A percentile compares a stretch with the other conserved stretches of the same genome.
Evolutionary conservation across 176 grass and related monocot species (phyloP).

Genomic region (Typha latifolia): DNA sequence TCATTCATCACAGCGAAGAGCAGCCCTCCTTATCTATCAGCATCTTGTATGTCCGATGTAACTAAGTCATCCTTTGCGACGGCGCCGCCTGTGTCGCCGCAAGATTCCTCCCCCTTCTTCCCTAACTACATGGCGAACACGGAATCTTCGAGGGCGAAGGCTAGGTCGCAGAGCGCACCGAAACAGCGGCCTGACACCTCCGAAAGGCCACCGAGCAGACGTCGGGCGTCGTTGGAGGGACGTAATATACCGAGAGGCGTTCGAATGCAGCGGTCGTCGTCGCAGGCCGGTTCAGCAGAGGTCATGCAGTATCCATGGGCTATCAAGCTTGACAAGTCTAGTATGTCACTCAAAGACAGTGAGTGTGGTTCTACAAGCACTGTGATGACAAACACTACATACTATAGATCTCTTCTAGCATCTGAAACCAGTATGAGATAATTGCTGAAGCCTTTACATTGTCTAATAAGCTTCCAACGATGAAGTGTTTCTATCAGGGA

Average conservation of each 20-base stretch:
- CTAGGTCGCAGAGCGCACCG: constrained; percentile 62
- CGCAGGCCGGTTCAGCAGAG: constrained; percentile 19
- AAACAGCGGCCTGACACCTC: constrained; percentile 40
- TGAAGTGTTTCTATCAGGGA: too few species aligned
- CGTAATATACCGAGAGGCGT: constrained; percentile 31
- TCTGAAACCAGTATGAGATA: too few species aligned
- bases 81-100: too few species aligned
- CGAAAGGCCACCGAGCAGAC: constrained; percentile 38
- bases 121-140: constrained; percentile 89
- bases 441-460: too few species aligned
- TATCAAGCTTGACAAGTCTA: constrained; percentile 52
- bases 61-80: too few species aligned
- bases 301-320: constrained; percentile 43
- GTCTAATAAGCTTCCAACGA: too few species aligned
- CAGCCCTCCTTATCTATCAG: not conserved
- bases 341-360: constrained; percentile 41
- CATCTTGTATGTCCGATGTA: too few species aligned
- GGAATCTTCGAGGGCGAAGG: constrained; percentile 67
- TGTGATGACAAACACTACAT: constrained; percentile 45
- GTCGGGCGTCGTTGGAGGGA: constrained; percentile 48
- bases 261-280: constrained; percentile 33
- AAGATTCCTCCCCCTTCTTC: not conserved
- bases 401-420: constrained; percentile 34
- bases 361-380: constrained; percentile 72
- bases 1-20: constrained; percentile 33